These are phyloP conservation scores for Sphaerulina vaccinii DNA, from an alignment of 2,329 filamentous ascomycete species.

Conservation along the genomic window DNA sequence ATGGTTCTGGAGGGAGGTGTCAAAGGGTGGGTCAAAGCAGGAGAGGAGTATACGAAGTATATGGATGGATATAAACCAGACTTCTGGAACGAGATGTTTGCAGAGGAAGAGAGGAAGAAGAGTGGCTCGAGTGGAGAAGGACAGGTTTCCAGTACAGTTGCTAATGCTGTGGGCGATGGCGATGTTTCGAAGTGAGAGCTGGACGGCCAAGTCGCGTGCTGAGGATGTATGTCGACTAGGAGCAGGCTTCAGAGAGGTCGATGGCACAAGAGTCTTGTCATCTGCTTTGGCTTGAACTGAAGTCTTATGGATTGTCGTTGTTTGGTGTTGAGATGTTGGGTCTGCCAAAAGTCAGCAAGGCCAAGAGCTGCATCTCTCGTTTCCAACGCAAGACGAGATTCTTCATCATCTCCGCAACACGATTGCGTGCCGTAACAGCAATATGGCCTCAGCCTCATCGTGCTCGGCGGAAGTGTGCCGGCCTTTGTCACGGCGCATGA, in stretches of 20 bases:
- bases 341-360: not conserved
- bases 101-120: conserved; percentile 29
- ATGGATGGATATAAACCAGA: conserved; percentile 44
- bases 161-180: conserved; percentile 5
- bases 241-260: not conserved
- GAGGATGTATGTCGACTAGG: not conserved
- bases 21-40: conserved; percentile 48
- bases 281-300: not conserved
- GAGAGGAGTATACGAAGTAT: conserved; percentile 38
- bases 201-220: not conserved
- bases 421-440: too few species aligned
- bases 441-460: too few species aligned
- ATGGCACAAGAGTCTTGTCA: not conserved
- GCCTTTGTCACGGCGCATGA: too few species aligned
- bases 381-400: too few species aligned
- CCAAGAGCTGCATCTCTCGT: not conserved
- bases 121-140: not conserved
- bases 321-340: not conserved
- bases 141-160: not conserved
- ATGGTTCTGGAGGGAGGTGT: conserved; percentile 46
- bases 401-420: too few species aligned
- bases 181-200: conserved; percentile 5
- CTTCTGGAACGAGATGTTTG: conserved; percentile 44
- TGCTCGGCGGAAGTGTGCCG: too few species aligned
- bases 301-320: not conserved